phyloP scores from a whole-genome alignment of 495 filamentous ascomycete species.

The Pseudomonodictys pantanalensis region DNA sequence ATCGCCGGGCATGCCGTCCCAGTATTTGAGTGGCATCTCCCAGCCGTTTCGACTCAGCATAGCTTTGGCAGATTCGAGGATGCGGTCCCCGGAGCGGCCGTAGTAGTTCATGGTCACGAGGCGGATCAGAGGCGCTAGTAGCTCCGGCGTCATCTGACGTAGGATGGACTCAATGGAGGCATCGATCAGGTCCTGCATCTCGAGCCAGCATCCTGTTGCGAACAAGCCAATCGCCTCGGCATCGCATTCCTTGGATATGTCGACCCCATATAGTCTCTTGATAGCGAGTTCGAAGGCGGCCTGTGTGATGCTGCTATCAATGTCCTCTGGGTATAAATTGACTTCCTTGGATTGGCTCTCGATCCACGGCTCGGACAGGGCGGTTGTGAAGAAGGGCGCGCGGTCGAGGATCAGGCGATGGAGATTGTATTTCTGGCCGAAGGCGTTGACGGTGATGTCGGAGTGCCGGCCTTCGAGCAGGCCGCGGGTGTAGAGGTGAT shows the following conservation, averaged over 20 bases:
- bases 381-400: constrained; percentile 57
- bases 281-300: constrained; percentile 57
- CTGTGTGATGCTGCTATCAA: constrained; percentile 57
- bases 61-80: constrained; percentile 56
- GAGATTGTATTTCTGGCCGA: constrained; percentile 52
- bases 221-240: constrained; percentile 56
- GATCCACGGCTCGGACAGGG: constrained; percentile 57
- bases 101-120: constrained; percentile 61
- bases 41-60: constrained; percentile 61
- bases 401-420: constrained; percentile 59
- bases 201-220: constrained; percentile 58
- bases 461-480: constrained; percentile 56
- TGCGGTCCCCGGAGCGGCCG: constrained; percentile 53
- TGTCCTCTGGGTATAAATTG: constrained; percentile 54
- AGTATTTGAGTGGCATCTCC: constrained; percentile 56
- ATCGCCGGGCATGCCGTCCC: constrained; percentile 59
- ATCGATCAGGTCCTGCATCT: constrained; percentile 59
- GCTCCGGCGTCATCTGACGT: constrained; percentile 51
- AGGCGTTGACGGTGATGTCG: constrained; percentile 55
- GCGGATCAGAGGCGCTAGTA: constrained; percentile 48
- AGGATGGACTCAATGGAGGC: constrained; percentile 53
- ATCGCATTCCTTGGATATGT: constrained; percentile 51
- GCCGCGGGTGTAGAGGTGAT: constrained; percentile 58
- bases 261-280: constrained; percentile 55
- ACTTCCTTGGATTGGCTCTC: constrained; percentile 56